These are phyloP conservation scores for Adansonia grandidieri DNA, from an alignment of 441 rosid species.

Conservation along the genomic window DNA sequence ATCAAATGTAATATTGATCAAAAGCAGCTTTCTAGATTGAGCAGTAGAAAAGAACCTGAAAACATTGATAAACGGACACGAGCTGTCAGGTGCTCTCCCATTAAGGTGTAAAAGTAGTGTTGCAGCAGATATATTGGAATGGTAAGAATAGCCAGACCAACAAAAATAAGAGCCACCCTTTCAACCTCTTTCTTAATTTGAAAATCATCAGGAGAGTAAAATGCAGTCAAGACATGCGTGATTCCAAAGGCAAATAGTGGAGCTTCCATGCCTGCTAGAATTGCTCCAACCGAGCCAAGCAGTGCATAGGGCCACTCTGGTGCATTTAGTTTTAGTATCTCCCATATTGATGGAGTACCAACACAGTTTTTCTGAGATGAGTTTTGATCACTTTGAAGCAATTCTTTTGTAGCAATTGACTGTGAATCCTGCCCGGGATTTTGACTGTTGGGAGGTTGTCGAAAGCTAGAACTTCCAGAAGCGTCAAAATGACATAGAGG, in stretches of 20 bases:
- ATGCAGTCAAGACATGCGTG: slow-evolving; percentile 62
- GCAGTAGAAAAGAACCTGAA: too few species aligned
- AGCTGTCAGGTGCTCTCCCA: slow-evolving; percentile 58
- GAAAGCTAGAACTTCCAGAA: slow-evolving; percentile 47
- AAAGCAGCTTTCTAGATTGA: too few species aligned
- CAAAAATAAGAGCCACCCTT: slow-evolving; percentile 49
- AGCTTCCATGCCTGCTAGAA: slow-evolving; percentile 40
- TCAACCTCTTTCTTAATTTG: slow-evolving; percentile 53
- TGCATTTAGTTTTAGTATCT: slow-evolving; percentile 63
- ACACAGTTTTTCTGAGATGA: slow-evolving; percentile 15
- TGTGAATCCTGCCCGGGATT: slow-evolving; percentile 32
- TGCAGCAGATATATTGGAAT: slow-evolving; percentile 69
- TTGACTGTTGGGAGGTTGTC: slow-evolving; percentile 34
- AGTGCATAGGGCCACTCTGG: slow-evolving; percentile 82
- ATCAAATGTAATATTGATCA: too few species aligned
- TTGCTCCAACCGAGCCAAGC: slow-evolving; percentile 72
- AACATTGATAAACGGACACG: too few species aligned
- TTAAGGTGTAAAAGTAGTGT: slow-evolving; percentile 63
- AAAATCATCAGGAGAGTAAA: slow-evolving; percentile 49
- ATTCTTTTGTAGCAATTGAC: slow-evolving; percentile 16
- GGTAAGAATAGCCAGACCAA: slow-evolving; percentile 49
- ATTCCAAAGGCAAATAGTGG: slow-evolving; percentile 75
- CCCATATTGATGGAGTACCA: slow-evolving; percentile 49
- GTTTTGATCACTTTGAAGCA: slow-evolving; percentile 24
- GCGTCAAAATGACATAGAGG: slow-evolving; percentile 42